These are phyloP conservation scores for Candida dubliniensis DNA, from an alignment of 1,139 yeast species.

Conservation along the genomic window DNA sequence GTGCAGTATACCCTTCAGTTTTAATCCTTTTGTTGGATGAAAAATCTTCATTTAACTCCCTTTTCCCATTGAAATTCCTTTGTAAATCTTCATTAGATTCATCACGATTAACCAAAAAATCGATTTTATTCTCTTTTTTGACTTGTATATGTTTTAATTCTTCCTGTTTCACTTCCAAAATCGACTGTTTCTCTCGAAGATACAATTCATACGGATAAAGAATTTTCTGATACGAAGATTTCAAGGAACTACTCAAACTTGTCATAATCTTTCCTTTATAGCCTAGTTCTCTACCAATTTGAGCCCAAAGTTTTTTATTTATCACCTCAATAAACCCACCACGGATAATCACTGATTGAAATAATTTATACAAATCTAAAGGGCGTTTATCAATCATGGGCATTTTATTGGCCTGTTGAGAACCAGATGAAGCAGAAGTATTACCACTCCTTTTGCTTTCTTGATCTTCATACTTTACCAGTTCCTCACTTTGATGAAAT, in stretches of 20 bases:
- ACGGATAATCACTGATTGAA: conserved; percentile 50
- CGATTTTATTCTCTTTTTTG: no score
- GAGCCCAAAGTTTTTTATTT: conserved; percentile 59
- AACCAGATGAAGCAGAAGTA: neutral
- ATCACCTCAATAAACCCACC: conserved; percentile 63
- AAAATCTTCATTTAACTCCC: conserved; percentile 8
- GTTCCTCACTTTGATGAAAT: conserved; percentile 15
- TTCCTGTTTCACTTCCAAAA: no score
- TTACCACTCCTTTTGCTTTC: conserved; percentile 1
- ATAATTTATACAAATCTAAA: conserved; percentile 53
- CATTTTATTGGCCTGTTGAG: conserved; percentile 18
- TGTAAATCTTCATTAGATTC: neutral
- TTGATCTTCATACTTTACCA: conserved; percentile 8
- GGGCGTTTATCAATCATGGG: conserved; percentile 61
- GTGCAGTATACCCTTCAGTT: conserved; percentile 6
- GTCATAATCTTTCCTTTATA: conserved; percentile 60
- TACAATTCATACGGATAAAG: conserved; percentile 35
- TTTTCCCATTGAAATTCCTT: conserved; percentile 10
- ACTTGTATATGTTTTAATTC: no score
- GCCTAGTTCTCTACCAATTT: conserved; percentile 74
- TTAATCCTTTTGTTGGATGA: conserved; percentile 8
- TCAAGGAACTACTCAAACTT: conserved; percentile 66
- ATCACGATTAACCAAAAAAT: no score
- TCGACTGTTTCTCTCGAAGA: conserved; percentile 9
- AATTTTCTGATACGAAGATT: conserved; percentile 51